phyloP scores from a whole-genome alignment of 2,329 filamentous ascomycete species.

The Parastagonospora avenae region DNA sequence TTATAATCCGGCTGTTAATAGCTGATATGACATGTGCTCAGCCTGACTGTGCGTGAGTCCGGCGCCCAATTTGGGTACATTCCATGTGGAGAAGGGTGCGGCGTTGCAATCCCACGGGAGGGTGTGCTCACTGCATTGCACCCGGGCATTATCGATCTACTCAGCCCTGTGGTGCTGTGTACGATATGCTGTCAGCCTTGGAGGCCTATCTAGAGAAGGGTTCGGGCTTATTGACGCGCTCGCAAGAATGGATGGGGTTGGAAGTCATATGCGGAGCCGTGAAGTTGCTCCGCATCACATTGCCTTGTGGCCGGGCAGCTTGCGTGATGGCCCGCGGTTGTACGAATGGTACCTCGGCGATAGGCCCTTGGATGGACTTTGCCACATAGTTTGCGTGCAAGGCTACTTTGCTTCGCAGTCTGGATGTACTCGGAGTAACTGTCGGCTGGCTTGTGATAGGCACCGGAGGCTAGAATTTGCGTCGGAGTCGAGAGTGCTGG shows the following conservation, averaged over 20 bases:
- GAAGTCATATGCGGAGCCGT: not conserved
- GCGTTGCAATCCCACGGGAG: constrained; percentile 15
- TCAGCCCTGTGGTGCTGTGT: constrained; percentile 33
- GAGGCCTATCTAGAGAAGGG: not conserved
- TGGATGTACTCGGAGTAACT: constrained; percentile 4
- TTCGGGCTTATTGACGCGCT: no score
- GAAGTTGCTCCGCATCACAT: not conserved
- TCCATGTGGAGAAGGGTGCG: not conserved
- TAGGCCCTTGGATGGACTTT: constrained; percentile 1
- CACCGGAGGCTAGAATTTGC: constrained; percentile 33
- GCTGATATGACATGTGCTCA: constrained; percentile 4
- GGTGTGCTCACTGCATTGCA: constrained; percentile 39
- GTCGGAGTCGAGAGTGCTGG: constrained; percentile 28
- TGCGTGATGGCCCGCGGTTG: not conserved
- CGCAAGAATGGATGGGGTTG: not conserved
- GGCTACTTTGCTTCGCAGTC: constrained; percentile 2
- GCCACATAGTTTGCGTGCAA: constrained; percentile 2
- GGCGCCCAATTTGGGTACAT: constrained; percentile 6
- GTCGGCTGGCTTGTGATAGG: constrained; percentile 9
- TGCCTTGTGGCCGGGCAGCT: constrained; percentile 1
- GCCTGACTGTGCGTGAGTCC: constrained; percentile 4
- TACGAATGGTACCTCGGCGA: constrained; percentile 1
- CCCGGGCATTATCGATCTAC: constrained; percentile 19
- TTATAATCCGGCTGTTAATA: constrained; percentile 11
- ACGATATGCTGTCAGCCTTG: constrained; percentile 16